Base-by-base conservation (phyloP, 192 early-diverging fungal genomes). In the Entomortierella parvispora region DNA sequence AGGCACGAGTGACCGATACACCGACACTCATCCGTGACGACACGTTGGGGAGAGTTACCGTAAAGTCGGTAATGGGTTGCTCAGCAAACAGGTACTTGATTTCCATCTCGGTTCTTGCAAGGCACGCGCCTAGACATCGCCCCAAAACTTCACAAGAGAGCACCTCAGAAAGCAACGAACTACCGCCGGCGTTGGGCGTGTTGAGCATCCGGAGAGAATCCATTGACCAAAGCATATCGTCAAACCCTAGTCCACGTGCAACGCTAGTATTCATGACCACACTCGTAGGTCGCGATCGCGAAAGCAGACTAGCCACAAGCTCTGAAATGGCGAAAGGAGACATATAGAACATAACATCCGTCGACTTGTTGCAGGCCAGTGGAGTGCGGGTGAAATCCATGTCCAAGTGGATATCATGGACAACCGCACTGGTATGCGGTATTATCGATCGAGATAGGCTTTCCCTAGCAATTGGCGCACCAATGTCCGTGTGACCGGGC, bases 31-130 rank as follows among this genome's bases (percentile, higher is more conserved):
- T 55, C 6, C 71, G 47, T n/a, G 65, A 61, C 14, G 79, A 54
- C 22, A 67, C 58, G 57, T 78, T 33, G 2, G 60, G 83, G 14
- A 82, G 28, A 2, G 60, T 60, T 44, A 80, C 66, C 0, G 82
- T 68, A 50, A 84, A 86, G 56, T 86, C 85, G n/a, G 81, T 83
- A 34, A 86, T 83, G 32, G 85, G 81, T 11, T 74, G 69, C 44
- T 80, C 68, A 4, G 65, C 63, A 33, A 79, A 71, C 2, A 66
- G 59, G 62, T 86, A 83, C 18, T 33, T 37, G 9, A 86, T 65
- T 54, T 86, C 85, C 81, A 84, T 84, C 68, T 86, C 85, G 11
- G 85, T 86, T 52, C 81, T 83, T 52, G 69, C 67, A 14, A 86
- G 34, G 5, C 68, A 33, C n/a, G 75, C 74, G n/a, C 80, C 80